Base-by-base conservation (phyloP, 2,329 filamentous ascomycete genomes). In the Fusarium robinianum region DNA sequence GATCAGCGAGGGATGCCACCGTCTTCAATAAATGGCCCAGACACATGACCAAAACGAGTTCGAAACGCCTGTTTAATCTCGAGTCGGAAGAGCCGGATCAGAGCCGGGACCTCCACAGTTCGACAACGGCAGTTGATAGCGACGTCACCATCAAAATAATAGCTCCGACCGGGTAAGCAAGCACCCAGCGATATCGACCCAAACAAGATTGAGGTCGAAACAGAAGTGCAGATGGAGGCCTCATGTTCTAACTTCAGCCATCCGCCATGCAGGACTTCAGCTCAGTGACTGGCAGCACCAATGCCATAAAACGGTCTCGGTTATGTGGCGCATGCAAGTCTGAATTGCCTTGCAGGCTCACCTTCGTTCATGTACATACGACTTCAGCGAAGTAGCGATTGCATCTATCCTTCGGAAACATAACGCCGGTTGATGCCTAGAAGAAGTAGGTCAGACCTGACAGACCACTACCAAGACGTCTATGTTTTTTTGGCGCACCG, bases 401-500 rank as follows among this genome's bases (percentile, higher is more conserved):
- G n/a, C n/a, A n/a, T n/a, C n/a, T n/a, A n/a, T n/a, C n/a, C n/a
- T n/a, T n/a, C n/a, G n/a, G n/a, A n/a, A n/a, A n/a, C n/a, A n/a
- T n/a, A n/a, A n/a, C n/a, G n/a, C n/a, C n/a, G n/a, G n/a, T n/a
- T n/a, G n/a, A n/a, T n/a, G n/a, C n/a, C n/a, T n/a, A n/a, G n/a
- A n/a, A n/a, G n/a, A n/a, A n/a, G n/a, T n/a, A n/a, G n/a, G n/a
- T n/a, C n/a, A n/a, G n/a, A n/a, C 41, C 32, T 46, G 29, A 33
- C 34, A 22, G 30, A n/a, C n/a, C n/a, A n/a, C n/a, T n/a, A n/a
- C 8, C 16, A 42, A 41, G 41, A 19, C 17, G 35, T 31, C 29
- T 42, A 49, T 54, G 46, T 52, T 49, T 52, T 54, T 55, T 54
- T 30, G 50, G 57, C 50, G 30, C 33, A 39, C 43, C 58, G 54